phyloP scores from a whole-genome alignment of 805 yeast genomes.

The Schwanniomyces sp. region DNA sequence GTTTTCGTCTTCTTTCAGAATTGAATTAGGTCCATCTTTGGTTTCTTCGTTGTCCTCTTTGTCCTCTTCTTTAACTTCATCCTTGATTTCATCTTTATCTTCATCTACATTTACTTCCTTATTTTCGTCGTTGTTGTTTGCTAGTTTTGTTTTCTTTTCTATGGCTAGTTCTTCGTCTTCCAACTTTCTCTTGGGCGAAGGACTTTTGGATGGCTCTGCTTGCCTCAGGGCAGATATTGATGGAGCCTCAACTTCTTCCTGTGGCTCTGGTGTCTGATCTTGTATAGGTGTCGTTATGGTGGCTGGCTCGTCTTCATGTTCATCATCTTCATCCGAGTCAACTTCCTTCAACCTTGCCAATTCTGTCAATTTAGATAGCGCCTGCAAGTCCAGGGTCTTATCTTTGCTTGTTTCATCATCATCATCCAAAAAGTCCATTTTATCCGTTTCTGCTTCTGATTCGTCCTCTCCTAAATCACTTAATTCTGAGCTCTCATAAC shows the following conservation, averaged over 20 bases:
- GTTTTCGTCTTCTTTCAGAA: conserved; percentile 10
- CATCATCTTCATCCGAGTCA: conserved; percentile 33
- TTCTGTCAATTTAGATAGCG: conserved; percentile 41
- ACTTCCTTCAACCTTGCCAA: conserved; percentile 40
- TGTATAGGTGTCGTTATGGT: not conserved
- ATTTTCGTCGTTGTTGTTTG: too few relatives aligned
- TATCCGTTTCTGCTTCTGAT: conserved; percentile 91
- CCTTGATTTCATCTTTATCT: conserved; percentile 8
- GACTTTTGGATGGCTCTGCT: not conserved
- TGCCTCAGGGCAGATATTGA: not conserved
- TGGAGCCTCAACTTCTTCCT: not conserved
- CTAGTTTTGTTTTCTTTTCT: not conserved
- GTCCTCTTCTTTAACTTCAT: conserved; percentile 16
- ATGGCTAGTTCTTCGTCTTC: not conserved
- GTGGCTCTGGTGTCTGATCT: conserved; percentile 6
- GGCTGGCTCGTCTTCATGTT: conserved; percentile 11
- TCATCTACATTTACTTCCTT: conserved; percentile 8
- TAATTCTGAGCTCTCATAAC: conserved; percentile 42
- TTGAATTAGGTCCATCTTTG: not conserved
- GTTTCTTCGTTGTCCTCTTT: conserved; percentile 20
- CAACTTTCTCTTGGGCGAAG: not conserved
- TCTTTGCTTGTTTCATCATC: conserved; percentile 16
- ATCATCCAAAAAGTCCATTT: conserved; percentile 59
- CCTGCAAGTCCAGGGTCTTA: conserved; percentile 34
- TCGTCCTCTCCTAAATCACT: conserved; percentile 59